Evolutionary conservation across 2,329 filamentous ascomycete species (phyloP).

Genomic region (Sporothrix humicola): DNA sequence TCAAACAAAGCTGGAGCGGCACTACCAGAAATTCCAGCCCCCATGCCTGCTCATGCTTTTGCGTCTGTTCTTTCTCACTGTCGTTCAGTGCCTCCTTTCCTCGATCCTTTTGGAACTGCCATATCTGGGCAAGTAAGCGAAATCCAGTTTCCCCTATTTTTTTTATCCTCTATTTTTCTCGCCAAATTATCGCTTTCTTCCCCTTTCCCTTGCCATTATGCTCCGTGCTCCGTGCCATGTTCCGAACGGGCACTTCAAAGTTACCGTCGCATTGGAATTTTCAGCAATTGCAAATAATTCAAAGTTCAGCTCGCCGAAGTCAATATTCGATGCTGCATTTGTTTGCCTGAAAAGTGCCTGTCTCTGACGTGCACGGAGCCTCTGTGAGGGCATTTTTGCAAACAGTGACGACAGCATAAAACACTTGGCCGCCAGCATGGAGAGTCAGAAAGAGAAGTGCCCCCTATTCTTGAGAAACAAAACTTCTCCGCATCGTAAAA

Average conservation of each 20-base stretch:
- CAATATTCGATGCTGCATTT: slow-evolving; percentile 2
- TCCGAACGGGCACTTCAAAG: background rate
- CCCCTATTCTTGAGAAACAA: slow-evolving; percentile 15
- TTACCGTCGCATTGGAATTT: background rate
- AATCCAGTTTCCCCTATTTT: background rate
- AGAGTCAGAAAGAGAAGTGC: too few species aligned
- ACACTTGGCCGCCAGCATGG: background rate
- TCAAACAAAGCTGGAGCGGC: background rate
- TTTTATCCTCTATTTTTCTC: background rate
- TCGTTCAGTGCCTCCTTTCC: background rate
- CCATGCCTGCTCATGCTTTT: background rate
- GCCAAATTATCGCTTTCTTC: background rate
- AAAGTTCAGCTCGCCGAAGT: background rate
- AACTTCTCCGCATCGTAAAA: slow-evolving; percentile 1
- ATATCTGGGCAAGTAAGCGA: slow-evolving; percentile 22
- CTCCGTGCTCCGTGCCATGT: background rate
- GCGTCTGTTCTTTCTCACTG: background rate
- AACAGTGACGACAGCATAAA: background rate
- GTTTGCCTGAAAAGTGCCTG: background rate
- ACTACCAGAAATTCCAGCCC: background rate
- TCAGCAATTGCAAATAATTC: background rate
- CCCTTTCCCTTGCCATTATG: background rate
- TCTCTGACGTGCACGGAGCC: background rate
- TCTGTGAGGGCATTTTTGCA: background rate
- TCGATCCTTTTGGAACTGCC: background rate